Evolutionary conservation across 768 basidiomycete species (phyloP).

Genomic region (Tulasnella sp.): DNA sequence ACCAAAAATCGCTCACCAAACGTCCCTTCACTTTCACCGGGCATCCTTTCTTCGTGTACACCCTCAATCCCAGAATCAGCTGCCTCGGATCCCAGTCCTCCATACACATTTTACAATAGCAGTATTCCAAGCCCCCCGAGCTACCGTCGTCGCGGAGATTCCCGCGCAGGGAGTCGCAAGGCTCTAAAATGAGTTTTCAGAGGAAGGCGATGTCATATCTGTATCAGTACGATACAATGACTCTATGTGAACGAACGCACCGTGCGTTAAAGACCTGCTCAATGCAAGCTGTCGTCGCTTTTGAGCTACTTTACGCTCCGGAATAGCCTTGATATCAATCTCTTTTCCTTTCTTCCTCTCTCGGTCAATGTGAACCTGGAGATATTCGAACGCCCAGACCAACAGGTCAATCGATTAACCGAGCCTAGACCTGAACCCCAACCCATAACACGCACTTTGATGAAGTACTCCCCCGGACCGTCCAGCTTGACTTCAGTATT

Average conservation of each 20-base stretch:
- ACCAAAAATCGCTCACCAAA: no score
- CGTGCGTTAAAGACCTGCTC: background rate
- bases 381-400: background rate
- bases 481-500: slow-evolving; percentile 18
- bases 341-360: background rate
- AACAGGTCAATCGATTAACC: background rate
- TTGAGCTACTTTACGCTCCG: background rate
- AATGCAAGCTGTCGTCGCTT: background rate
- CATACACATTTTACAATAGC: background rate
- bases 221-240: background rate
- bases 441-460: slow-evolving; percentile 20
- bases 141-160: background rate
- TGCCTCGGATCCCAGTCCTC: background rate
- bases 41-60: background rate
- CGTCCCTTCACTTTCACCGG: background rate
- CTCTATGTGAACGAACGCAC: background rate
- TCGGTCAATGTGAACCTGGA: background rate
- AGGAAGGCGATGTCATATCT: no score
- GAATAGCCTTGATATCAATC: background rate
- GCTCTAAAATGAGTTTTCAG: background rate
- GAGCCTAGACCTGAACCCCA: background rate
- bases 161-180: background rate
- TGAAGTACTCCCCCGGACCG: slow-evolving; percentile 22
- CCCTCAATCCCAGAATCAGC: background rate
- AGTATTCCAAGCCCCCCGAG: background rate